phyloP scores from a whole-genome alignment of 352 stramenopile species.

The Phytophthora sp. region DNA sequence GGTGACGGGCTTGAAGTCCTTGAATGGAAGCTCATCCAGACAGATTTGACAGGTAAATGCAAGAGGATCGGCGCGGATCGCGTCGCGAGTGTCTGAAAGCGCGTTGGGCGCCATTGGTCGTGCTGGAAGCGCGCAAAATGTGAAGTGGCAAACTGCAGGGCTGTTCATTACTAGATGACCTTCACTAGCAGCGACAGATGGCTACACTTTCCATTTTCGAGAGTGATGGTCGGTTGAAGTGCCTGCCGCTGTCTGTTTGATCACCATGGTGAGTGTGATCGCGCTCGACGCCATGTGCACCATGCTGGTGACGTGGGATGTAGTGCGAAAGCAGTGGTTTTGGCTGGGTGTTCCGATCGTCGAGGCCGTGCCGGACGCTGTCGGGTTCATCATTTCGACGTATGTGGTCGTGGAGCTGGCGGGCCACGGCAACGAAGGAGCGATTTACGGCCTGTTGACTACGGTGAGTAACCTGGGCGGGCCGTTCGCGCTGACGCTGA shows the following conservation, averaged over 20 bases:
- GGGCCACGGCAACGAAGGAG: conserved; percentile 60
- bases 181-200: too few species aligned
- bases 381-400: conserved; percentile 64
- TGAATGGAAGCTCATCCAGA: conserved; percentile 30
- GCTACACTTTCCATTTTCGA: too few species aligned
- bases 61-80: not conserved
- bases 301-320: conserved; percentile 62
- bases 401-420: conserved; percentile 62
- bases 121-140: conserved; percentile 10
- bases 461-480: conserved; percentile 54
- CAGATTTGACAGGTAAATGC: conserved; percentile 45
- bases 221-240: too few species aligned
- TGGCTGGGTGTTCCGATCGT: conserved; percentile 58
- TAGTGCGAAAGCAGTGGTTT: conserved; percentile 61
- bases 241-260: too few species aligned
- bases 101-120: conserved; percentile 16
- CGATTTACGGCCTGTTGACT: conserved; percentile 61
- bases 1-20: conserved; percentile 2
- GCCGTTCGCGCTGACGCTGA: conserved; percentile 52
- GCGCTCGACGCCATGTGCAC: conserved; percentile 52
- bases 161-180: too few species aligned
- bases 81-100: not conserved
- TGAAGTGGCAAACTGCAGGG: conserved; percentile 4
- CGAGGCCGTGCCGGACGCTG: conserved; percentile 44
- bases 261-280: conserved; percentile 50